Evolutionary conservation across 129 eudicot species (phyloP).

Genomic region (Flaveria ramosissima): DNA sequence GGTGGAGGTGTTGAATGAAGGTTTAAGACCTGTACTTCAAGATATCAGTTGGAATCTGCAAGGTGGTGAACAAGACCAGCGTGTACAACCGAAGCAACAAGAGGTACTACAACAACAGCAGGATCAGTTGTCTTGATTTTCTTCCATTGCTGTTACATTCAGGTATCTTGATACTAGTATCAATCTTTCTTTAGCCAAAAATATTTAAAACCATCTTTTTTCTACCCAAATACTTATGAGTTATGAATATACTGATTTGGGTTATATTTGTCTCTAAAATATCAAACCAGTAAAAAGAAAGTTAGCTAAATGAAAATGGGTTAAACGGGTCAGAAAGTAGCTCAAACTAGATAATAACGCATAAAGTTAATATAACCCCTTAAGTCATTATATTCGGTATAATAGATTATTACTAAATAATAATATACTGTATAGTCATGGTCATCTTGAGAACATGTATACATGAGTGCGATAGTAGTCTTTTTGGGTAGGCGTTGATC

Average conservation of each 20-base stretch:
- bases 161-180: not conserved
- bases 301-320: not conserved
- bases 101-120: conserved; percentile 24
- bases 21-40: conserved; percentile 56
- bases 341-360: too few species aligned
- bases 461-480: not conserved
- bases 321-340: not conserved
- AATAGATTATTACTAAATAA: not conserved
- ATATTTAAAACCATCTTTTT: not conserved
- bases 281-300: not conserved
- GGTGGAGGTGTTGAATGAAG: conserved; percentile 41
- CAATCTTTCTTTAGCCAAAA: not conserved
- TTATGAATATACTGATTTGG: not conserved
- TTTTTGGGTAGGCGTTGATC: not conserved
- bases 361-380: not conserved
- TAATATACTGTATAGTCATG: not conserved
- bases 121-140: conserved; percentile 24
- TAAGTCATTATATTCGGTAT: not conserved
- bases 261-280: not conserved
- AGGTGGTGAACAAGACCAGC: conserved; percentile 28
- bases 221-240: not conserved
- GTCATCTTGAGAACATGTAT: not conserved
- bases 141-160: not conserved
- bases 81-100: conserved; percentile 17
- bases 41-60: conserved; percentile 75